phyloP scores from a whole-genome alignment of 1,284 basidiomycete genomes.

The Meira miltonrushii region DNA sequence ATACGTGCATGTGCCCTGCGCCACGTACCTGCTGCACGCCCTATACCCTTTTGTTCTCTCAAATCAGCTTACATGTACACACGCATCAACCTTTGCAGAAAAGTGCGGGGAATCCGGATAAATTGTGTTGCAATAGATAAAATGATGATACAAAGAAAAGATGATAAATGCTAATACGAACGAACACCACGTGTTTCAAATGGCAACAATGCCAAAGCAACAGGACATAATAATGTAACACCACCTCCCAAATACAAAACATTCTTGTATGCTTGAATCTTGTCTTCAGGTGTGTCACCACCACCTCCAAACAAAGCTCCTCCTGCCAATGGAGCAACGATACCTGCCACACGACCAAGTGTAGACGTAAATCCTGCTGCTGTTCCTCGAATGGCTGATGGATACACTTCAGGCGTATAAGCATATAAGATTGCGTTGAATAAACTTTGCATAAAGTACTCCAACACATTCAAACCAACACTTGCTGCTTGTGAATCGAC shows the following conservation, averaged over 20 bases:
- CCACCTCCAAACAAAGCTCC: conserved; percentile 63
- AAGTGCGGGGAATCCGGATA: too few relatives aligned
- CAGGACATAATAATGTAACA: conserved; percentile 29
- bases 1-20: too few relatives aligned
- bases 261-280: conserved; percentile 20
- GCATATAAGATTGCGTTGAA: conserved; percentile 55
- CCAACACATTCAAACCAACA: conserved; percentile 31
- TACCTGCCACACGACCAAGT: conserved; percentile 52
- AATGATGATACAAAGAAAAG: too few relatives aligned
- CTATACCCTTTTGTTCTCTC: too few relatives aligned
- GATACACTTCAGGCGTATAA: conserved; percentile 54
- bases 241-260: conserved; percentile 38
- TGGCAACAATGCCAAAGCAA: conserved; percentile 33
- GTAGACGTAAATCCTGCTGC: conserved; percentile 53
- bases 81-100: too few relatives aligned
- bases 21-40: too few relatives aligned
- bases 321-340: conserved; percentile 52
- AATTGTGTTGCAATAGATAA: too few relatives aligned
- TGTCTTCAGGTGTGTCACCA: conserved; percentile 5
- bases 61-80: too few relatives aligned
- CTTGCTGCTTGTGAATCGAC: conserved; percentile 32
- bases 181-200: conserved; percentile 36
- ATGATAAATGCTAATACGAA: conserved; percentile 17
- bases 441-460: conserved; percentile 53
- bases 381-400: conserved; percentile 53